Percentiles rank a stretch among this genome's conserved stretches.
Conservation (phyloP, 306 rosid species). For the Alnus rubra region DNA sequence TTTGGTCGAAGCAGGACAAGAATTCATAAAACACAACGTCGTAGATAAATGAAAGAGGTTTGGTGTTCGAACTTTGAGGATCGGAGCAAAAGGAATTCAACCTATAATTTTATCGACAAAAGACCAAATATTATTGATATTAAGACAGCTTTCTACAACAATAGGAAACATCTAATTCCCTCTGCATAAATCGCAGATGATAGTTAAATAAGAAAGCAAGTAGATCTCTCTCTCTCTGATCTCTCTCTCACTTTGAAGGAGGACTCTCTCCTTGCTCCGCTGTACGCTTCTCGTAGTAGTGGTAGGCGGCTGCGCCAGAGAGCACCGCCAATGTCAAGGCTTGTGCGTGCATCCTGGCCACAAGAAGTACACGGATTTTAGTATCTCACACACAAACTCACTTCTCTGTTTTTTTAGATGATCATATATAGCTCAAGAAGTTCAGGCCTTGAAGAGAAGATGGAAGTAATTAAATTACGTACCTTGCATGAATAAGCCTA, state of each 20-base stretch:
- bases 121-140: neutral
- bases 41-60: no score
- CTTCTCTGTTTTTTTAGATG: no score
- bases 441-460: neutral
- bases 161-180: neutral
- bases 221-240: constrained; percentile 2
- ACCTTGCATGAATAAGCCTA: constrained; percentile 88
- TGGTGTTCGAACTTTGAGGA: no score
- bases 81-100: no score
- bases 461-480: neutral
- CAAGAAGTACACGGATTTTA: neutral
- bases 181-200: neutral
- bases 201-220: constrained; percentile 23
- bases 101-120: neutral
- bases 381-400: no score
- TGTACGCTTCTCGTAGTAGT: constrained; percentile 53
- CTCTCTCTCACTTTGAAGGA: constrained; percentile 17
- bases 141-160: neutral
- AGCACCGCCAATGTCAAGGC: constrained; percentile 80
- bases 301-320: constrained; percentile 76
- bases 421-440: no score
- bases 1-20: no score
- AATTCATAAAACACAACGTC: no score
- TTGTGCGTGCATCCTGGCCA: constrained; percentile 78
- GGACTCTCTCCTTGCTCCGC: neutral